phyloP scores from a whole-genome alignment of 176 grass and related monocot species.

The Oryza glumipatula region DNA sequence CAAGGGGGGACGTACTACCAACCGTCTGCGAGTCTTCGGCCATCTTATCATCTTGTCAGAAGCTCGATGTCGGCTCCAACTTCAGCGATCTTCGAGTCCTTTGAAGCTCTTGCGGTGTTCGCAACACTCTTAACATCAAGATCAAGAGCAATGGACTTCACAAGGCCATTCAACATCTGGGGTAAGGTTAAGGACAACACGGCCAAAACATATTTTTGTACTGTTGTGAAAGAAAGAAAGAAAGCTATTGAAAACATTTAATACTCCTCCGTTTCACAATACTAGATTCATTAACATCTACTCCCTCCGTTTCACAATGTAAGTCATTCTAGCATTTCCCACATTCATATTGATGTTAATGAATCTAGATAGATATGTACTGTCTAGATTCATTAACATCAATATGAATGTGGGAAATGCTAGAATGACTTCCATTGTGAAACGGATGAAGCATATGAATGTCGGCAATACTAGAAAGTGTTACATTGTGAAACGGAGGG shows the following conservation, averaged over 20 bases:
- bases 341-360: no score
- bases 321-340: no score
- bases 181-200: slow-evolving; percentile 55
- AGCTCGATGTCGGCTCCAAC: slow-evolving; percentile 79
- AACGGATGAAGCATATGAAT: no score
- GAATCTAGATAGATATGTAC: no score
- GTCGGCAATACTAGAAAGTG: no score
- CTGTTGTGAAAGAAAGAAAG: not conserved
- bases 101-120: slow-evolving; percentile 65
- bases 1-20: not conserved
- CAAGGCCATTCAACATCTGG: slow-evolving; percentile 84
- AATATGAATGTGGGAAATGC: no score
- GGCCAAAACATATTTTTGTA: not conserved
- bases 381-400: no score
- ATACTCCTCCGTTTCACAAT: no score
- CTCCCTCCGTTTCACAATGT: no score
- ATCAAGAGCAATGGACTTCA: slow-evolving; percentile 91
- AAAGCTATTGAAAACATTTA: not conserved
- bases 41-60: slow-evolving; percentile 57
- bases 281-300: no score
- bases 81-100: slow-evolving; percentile 80
- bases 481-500: no score
- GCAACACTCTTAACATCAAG: slow-evolving; percentile 78
- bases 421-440: no score
- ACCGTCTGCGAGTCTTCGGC: not conserved